Evolutionary conservation across 129 eudicot species (phyloP).

Genomic region (Chrysanthemum makinoi): DNA sequence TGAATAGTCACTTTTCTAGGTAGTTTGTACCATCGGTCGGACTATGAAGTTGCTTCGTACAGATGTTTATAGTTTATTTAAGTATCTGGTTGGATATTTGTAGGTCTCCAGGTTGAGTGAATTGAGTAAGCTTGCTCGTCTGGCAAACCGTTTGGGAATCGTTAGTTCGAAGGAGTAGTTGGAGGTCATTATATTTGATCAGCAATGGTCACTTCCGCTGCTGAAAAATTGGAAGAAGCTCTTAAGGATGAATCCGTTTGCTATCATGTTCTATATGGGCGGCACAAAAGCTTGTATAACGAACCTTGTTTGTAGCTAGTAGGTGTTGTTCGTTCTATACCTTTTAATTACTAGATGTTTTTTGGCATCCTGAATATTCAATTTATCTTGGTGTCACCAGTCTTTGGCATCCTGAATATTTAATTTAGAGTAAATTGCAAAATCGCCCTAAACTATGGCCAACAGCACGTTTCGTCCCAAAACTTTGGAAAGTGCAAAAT

Average conservation of each 20-base stretch:
- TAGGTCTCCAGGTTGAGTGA: conserved; percentile 92
- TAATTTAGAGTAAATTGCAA: too few species aligned
- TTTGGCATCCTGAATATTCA: too few species aligned
- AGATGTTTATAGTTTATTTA: not conserved
- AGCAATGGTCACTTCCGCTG: conserved; percentile 64
- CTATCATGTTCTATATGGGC: conserved; percentile 59
- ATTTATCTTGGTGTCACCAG: too few species aligned
- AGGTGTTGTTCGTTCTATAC: too few species aligned
- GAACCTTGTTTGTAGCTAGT: too few species aligned
- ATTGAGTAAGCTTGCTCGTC: conserved; percentile 95
- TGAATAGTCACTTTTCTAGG: not conserved
- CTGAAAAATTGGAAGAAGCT: conserved; percentile 54
- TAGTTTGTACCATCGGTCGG: not conserved
- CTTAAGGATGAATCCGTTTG: conserved; percentile 56
- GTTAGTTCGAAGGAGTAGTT: conserved; percentile 41
- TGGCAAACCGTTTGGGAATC: conserved; percentile 87
- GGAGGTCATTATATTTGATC: conserved; percentile 68
- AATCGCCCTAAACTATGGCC: too few species aligned
- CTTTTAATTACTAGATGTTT: too few species aligned
- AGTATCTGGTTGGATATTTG: not conserved
- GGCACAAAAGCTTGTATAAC: conserved; percentile 94
- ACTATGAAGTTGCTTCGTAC: not conserved
- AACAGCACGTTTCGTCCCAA: too few species aligned
- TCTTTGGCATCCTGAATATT: too few species aligned
- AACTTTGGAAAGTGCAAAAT: too few species aligned